Evolutionary conservation across 257 asterid genomes (phyloP).

Genomic region (Ajuga chamaepitys): DNA sequence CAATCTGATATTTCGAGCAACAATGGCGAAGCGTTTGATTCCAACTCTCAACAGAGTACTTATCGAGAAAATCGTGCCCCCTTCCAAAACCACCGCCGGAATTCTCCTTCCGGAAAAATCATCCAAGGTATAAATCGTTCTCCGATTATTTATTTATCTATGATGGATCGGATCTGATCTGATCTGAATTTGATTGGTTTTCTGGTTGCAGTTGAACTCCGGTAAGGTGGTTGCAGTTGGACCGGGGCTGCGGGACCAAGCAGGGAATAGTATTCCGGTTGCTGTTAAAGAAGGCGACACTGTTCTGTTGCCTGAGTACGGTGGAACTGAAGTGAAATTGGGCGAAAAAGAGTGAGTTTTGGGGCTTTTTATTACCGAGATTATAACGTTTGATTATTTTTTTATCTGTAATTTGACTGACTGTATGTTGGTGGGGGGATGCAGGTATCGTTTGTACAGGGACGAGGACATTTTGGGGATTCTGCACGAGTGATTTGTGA

Average conservation of each 20-base stretch:
- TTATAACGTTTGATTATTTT: neutral
- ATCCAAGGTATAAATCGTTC: slow-evolving; percentile 40
- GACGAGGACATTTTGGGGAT: slow-evolving; percentile 67
- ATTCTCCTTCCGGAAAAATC: slow-evolving; percentile 87
- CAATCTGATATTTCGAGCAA: neutral
- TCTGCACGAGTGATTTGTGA: slow-evolving; percentile 32
- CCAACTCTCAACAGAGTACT: slow-evolving; percentile 80
- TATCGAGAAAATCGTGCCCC: slow-evolving; percentile 70
- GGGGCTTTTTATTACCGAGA: neutral
- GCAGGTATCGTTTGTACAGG: slow-evolving; percentile 56
- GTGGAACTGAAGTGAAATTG: slow-evolving; percentile 82
- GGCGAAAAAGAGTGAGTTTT: slow-evolving; percentile 79
- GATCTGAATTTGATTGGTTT: neutral
- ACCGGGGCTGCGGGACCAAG: slow-evolving; percentile 53
- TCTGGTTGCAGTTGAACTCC: slow-evolving; percentile 59
- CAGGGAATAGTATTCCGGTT: slow-evolving; percentile 58
- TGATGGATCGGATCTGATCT: neutral
- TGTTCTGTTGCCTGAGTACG: slow-evolving; percentile 87
- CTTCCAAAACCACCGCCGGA: slow-evolving; percentile 77
- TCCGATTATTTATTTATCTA: neutral
- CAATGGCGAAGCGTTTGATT: slow-evolving; percentile 77
- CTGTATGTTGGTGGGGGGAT: slow-evolving; percentile 7
- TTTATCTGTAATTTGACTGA: neutral
- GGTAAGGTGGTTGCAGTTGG: slow-evolving; percentile 86
- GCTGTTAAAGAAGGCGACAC: slow-evolving; percentile 88